These are phyloP conservation scores for Thozetella sp. DNA, from an alignment of 495 filamentous ascomycete species.

Conservation along the genomic window DNA sequence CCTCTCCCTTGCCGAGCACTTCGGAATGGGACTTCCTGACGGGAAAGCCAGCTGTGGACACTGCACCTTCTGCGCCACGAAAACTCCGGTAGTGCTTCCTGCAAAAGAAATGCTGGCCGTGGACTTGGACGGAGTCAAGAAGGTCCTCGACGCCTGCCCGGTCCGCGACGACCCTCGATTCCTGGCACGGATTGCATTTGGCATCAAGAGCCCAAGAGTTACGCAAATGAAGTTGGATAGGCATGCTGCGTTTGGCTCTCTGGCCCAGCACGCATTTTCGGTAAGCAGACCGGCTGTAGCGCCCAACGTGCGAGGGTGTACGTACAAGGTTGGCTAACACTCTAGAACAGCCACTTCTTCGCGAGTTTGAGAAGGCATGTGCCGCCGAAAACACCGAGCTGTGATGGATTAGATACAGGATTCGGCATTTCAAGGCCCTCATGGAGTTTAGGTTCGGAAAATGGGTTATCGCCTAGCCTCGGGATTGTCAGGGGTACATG, in stretches of 20 bases:
- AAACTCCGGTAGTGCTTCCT: conserved; percentile 31
- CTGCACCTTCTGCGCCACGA: conserved; percentile 54
- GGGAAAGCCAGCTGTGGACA: conserved; percentile 45
- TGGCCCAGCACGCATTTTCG: conserved; percentile 51
- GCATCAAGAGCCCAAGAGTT: conserved; percentile 55
- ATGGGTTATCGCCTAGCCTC: no score
- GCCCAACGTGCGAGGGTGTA: no score
- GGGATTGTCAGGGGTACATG: no score
- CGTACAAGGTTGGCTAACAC: conserved; percentile 1
- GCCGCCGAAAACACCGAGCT: no score
- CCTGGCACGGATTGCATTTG: conserved; percentile 57
- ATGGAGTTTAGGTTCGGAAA: background rate
- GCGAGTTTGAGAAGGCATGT: conserved; percentile 26
- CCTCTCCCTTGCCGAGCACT: conserved; percentile 48
- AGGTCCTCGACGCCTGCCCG: conserved; percentile 34
- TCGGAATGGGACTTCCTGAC: conserved; percentile 50
- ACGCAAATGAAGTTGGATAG: conserved; percentile 41
- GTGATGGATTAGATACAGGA: background rate
- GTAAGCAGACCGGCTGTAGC: conserved; percentile 24
- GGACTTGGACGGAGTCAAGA: conserved; percentile 31
- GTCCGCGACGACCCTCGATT: conserved; percentile 57
- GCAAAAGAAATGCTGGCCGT: conserved; percentile 20
- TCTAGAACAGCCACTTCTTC: conserved; percentile 20
- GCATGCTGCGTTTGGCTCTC: conserved; percentile 43
- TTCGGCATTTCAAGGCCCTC: background rate